Evolutionary conservation across 2,329 filamentous ascomycete genomes (phyloP), one percentile per base, ranked within the genome.

Genomic region (Pestalotiopsis sp.): DNA sequence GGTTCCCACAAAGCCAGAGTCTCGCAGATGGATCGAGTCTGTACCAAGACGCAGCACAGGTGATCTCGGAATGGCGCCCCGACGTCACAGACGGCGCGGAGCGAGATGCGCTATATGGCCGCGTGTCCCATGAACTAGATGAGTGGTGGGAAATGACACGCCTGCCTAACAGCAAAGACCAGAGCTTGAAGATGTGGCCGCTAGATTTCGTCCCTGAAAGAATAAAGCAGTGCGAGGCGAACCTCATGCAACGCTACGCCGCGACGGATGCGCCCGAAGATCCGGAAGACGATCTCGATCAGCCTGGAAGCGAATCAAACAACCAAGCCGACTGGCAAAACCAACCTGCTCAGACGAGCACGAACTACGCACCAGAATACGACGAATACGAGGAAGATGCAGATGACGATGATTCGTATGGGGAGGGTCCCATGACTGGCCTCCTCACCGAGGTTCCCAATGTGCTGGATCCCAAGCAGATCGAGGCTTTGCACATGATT

Each of bases 401-500:
- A 4, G 81, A 84, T 63, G 92, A 94, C 70, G 92, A 94, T 75
- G 91, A 94, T 72, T 93, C 92, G n/a, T 92, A 92, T 73, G 90
- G 88, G 17, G 91, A 94, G 72, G 93, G 93, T 3, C 92, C 93
- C 25, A 87, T 93, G 76, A 92, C 93, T 20, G 95, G 95, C 13
- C 83, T 98, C 14, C 83, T 98, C 67, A 98, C 95, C 0, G 95
- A 98, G 78, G 94, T 98, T 13, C 95, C 95, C 38, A 92, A 98
- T 73, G 97, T 98, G 49, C 85, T 98, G 38, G 95, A 97, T 58
- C 95, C 95, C 0, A 95, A 94, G 68, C 95, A 98, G 80, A 98
- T 98, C 66, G 95, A 98, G 80, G 95, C 96, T 5, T 83, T 98
- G 66, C 95, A 97, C 67, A 97, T 98, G 95, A 97, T 98, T 69